Conservation (phyloP, 768 basidiomycete genomes). For the Rhodotorula taiwanensis region DNA sequence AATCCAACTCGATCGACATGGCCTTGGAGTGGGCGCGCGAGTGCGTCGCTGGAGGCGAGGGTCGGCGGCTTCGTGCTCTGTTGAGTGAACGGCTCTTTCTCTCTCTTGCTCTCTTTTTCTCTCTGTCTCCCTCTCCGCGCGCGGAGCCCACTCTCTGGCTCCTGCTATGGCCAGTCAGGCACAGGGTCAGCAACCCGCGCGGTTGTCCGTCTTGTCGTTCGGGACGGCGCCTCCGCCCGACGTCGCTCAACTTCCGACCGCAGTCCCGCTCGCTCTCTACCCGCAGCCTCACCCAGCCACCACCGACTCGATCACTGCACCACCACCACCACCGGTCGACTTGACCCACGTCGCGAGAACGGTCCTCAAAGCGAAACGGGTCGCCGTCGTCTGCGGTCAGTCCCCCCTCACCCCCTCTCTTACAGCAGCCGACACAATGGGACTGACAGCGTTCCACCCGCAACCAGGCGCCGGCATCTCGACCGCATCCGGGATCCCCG, state of each 20-base stretch:
- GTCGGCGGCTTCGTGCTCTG: no score
- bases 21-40: no score
- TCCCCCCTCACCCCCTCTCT: constrained; percentile 40
- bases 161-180: background rate
- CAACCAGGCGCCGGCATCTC: constrained; percentile 82
- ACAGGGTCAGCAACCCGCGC: no score
- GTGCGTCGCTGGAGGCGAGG: background rate
- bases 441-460: no score
- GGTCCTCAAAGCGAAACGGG: constrained; percentile 68
- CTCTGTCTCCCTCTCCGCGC: background rate
- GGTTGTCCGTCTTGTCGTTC: background rate
- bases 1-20: constrained; percentile 95
- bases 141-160: background rate
- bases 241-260: background rate
- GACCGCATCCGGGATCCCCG: constrained; percentile 78
- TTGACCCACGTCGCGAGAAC: constrained; percentile 41
- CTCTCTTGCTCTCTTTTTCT: background rate
- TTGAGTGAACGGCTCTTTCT: background rate
- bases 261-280: background rate
- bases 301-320: background rate
- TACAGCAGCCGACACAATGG: no score
- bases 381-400: constrained; percentile 81
- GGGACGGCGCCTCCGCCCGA: background rate
- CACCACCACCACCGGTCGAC: background rate
- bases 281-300: background rate